A percentile compares a stretch with the other conserved stretches of the same genome.
These are phyloP conservation scores for Botrytis sinoallii DNA, from an alignment of 2,329 filamentous ascomycete species.

Conservation along the genomic window DNA sequence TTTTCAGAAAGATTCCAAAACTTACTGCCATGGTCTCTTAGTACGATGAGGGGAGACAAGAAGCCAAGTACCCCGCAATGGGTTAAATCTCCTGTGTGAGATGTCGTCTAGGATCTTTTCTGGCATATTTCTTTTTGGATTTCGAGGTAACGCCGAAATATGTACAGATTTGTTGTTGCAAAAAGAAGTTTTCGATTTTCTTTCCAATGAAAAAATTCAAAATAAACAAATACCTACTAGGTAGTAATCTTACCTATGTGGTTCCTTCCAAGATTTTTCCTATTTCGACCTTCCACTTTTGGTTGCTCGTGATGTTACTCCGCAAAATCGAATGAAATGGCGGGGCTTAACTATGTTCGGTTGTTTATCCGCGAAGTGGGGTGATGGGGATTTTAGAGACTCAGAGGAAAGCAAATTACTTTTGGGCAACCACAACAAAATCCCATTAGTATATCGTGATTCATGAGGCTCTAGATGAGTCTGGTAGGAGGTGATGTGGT, in stretches of 20 bases:
- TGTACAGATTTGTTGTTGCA: neutral
- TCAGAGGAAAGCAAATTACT: neutral
- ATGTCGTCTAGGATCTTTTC: slow-evolving; percentile 88
- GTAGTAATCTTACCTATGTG: neutral
- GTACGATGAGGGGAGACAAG: slow-evolving; percentile 94
- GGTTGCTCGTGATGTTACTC: neutral
- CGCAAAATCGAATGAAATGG: neutral
- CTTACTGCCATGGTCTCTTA: slow-evolving; percentile 97
- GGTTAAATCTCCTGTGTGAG: slow-evolving; percentile 91
- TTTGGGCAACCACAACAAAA: neutral
- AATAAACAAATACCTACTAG: neutral
- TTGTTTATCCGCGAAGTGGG: slow-evolving; percentile 7
- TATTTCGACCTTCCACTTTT: neutral
- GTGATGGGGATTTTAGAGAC: neutral
- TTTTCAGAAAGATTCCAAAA: neutral
- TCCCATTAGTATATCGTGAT: neutral
- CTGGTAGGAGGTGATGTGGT: neutral
- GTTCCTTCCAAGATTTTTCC: neutral
- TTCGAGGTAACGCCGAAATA: neutral
- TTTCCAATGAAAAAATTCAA: neutral
- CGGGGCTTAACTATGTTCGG: neutral
- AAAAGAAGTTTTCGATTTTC: neutral
- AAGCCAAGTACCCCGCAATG: slow-evolving; percentile 84
- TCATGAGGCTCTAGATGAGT: neutral
- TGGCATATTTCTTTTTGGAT: slow-evolving; percentile 50